phyloP scores from a whole-genome alignment of 2,329 filamentous ascomycete genomes.

The Cercospora beticola region DNA sequence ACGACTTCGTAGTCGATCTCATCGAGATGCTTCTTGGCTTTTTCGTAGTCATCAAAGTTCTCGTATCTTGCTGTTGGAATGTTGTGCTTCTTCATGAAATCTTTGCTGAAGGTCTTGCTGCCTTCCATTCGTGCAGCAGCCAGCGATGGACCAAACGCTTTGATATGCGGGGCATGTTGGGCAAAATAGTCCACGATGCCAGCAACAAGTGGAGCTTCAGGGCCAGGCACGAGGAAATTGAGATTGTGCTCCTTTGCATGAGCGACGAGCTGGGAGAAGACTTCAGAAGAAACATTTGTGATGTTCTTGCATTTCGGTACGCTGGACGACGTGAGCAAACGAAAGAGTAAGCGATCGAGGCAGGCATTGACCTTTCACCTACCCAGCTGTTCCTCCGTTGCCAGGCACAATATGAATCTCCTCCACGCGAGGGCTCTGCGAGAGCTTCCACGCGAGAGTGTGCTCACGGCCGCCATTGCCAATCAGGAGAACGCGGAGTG shows the following conservation, averaged over 20 bases:
- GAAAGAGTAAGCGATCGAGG: neutral
- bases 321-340: slow-evolving; percentile 25
- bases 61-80: slow-evolving; percentile 90
- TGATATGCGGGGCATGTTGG: slow-evolving; percentile 53
- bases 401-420: slow-evolving; percentile 70
- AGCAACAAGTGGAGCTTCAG: slow-evolving; percentile 89
- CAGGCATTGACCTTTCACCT: slow-evolving; percentile 28
- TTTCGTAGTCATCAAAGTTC: slow-evolving; percentile 62
- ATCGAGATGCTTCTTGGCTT: slow-evolving; percentile 65
- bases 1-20: slow-evolving; percentile 71
- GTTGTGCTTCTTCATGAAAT: slow-evolving; percentile 89
- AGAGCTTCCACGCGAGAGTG: slow-evolving; percentile 89
- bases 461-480: slow-evolving; percentile 95
- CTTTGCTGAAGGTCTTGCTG: slow-evolving; percentile 95
- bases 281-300: slow-evolving; percentile 64
- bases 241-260: slow-evolving; percentile 72
- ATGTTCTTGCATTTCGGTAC: slow-evolving; percentile 57
- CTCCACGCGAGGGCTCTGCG: slow-evolving; percentile 75
- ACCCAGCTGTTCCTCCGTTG: slow-evolving; percentile 77
- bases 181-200: slow-evolving; percentile 85
- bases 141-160: slow-evolving; percentile 81
- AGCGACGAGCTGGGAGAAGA: slow-evolving; percentile 74
- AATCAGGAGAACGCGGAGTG: slow-evolving; percentile 74
- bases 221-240: slow-evolving; percentile 84
- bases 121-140: slow-evolving; percentile 88